A percentile compares a stretch with the other conserved stretches of the same genome.
phyloP scores from a whole-genome alignment of 768 basidiomycete genomes.

The Kwoniella pini region DNA sequence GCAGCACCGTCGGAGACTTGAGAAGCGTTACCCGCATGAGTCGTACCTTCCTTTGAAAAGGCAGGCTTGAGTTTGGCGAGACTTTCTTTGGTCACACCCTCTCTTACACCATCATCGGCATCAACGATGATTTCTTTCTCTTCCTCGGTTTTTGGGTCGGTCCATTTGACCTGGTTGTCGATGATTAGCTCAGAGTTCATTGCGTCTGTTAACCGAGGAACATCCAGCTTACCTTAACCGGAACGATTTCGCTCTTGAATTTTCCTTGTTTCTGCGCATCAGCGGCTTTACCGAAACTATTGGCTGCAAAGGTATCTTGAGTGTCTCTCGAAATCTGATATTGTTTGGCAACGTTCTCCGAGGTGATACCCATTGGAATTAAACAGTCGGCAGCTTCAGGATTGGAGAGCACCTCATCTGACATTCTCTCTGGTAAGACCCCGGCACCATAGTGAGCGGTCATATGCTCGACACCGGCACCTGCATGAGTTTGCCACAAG shows the following conservation, averaged over 20 bases:
- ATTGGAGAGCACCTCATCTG: slow-evolving; percentile 64
- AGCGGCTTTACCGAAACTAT: slow-evolving; percentile 78
- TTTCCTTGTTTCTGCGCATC: slow-evolving; percentile 66
- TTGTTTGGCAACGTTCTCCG: slow-evolving; percentile 59
- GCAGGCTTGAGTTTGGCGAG: slow-evolving; percentile 79
- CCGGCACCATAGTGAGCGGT: slow-evolving; percentile 57
- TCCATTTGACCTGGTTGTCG: slow-evolving; percentile 55
- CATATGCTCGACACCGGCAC: slow-evolving; percentile 58
- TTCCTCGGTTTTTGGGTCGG: slow-evolving; percentile 61
- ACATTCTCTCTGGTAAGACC: slow-evolving; percentile 56
- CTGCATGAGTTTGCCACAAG: slow-evolving; percentile 19
- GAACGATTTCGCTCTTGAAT: slow-evolving; percentile 86
- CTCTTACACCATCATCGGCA: slow-evolving; percentile 83
- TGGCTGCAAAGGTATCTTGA: slow-evolving; percentile 87
- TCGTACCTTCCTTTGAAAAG: slow-evolving; percentile 62
- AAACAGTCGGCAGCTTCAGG: slow-evolving; percentile 60
- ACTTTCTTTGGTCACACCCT: slow-evolving; percentile 74
- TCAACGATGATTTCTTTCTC: slow-evolving; percentile 61
- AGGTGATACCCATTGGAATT: slow-evolving; percentile 69
- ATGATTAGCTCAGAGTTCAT: too few species aligned
- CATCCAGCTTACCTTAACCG: slow-evolving; percentile 61
- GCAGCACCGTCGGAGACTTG: slow-evolving; percentile 88
- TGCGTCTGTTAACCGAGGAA: too few species aligned
- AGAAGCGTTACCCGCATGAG: slow-evolving; percentile 59
- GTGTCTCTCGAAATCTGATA: slow-evolving; percentile 67